These are phyloP conservation scores for Arthonia radiata DNA, from an alignment of 495 filamentous ascomycete genomes.

Conservation along the genomic window DNA sequence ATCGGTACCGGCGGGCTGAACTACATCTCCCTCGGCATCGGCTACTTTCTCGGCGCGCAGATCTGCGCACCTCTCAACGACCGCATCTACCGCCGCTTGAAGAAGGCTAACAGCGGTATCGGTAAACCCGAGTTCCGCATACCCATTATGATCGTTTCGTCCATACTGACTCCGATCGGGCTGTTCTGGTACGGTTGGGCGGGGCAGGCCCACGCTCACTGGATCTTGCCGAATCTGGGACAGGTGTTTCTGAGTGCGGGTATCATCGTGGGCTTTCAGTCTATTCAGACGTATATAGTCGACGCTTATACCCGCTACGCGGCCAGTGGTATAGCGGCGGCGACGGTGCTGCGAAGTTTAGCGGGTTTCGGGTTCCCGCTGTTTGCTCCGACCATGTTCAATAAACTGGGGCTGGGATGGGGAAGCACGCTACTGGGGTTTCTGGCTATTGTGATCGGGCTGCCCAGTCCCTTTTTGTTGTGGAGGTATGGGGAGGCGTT, in stretches of 20 bases:
- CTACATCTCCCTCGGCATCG: conserved; percentile 43
- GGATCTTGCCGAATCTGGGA: conserved; percentile 53
- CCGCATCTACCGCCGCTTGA: conserved; percentile 35
- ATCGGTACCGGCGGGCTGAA: conserved; percentile 39
- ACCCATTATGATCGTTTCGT: conserved; percentile 33
- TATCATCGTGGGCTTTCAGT: conserved; percentile 40
- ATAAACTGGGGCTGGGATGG: conserved; percentile 32
- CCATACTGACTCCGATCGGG: conserved; percentile 33
- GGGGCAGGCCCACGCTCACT: conserved; percentile 33
- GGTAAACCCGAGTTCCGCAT: conserved; percentile 44
- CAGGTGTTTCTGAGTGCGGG: conserved; percentile 30
- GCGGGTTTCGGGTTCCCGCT: conserved; percentile 57
- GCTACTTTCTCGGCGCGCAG: conserved; percentile 42
- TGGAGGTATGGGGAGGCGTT: conserved; percentile 32
- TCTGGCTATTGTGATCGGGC: conserved; percentile 24
- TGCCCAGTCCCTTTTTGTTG: conserved; percentile 34
- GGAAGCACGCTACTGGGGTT: conserved; percentile 37
- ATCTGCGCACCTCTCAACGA: conserved; percentile 39
- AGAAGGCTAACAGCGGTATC: conserved; percentile 27
- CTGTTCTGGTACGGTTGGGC: conserved; percentile 54
- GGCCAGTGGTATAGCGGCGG: conserved; percentile 44
- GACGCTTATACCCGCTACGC: conserved; percentile 54
- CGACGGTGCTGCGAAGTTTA: conserved; percentile 36
- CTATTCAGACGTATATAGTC: conserved; percentile 50
- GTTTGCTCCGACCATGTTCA: conserved; percentile 43